Evolutionary conservation across 2,329 filamentous ascomycete species (phyloP), one percentile per base, ranked within the genome.

Genomic region (Piedraia hortae): DNA sequence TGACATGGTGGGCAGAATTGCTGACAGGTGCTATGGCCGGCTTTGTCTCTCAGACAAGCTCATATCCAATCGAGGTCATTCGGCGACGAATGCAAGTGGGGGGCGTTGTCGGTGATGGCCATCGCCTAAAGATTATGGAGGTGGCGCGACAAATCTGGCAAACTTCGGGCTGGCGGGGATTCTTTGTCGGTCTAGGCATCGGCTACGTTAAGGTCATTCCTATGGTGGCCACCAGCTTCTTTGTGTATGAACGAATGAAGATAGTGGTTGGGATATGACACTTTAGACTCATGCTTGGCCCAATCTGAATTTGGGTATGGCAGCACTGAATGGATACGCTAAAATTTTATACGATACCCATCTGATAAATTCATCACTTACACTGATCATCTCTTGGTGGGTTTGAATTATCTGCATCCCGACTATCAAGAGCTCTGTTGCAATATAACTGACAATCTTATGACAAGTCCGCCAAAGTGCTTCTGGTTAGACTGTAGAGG

Each of bases 201-300:
- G 85, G 85, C 5, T 97, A 93, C 45, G 62, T 78, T 38, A 97
- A 97, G 51, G 63, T 93, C 22, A 57, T 91, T 29, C 85, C 85
- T 3, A 71, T 97, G 74, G 64, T 51, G 13, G 85, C 85, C 7
- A 62, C 60, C 9, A 60, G 59, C 30, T 71, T 71, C 42, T 68
- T 59, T 38, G 62, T 63, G 10, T 71, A 70, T 37, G 65, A 70
- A 40, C 50, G 65, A 27, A 53, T 55, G 23, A 70, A 70, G 36
- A 48, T 50, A 42, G 55, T 50, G 28, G 41, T 60, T 20, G 53
- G 53, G 5, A 59, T 59, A n/a, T n/a, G n/a, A n/a, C n/a, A n/a
- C n/a, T n/a, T n/a, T n/a, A n/a, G n/a, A n/a, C n/a, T n/a, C n/a
- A n/a, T n/a, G n/a, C n/a, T n/a, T n/a, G n/a, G n/a, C n/a, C n/a